Evolutionary conservation across 176 grass and related monocot genomes (phyloP).

Genomic region (Juncus effusus): DNA sequence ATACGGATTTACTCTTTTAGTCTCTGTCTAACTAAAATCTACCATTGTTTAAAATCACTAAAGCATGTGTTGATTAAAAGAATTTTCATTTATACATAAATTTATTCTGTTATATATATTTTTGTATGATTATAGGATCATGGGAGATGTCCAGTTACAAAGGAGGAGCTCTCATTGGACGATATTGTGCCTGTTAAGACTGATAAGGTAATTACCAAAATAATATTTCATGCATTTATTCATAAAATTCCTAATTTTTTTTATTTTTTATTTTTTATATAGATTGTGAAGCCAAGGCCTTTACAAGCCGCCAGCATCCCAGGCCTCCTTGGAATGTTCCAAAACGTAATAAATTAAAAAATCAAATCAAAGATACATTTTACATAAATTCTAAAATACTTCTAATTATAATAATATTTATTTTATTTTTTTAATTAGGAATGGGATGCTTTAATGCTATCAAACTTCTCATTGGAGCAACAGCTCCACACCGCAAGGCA

Average conservation of each 20-base stretch:
- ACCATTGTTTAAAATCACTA: too few relatives aligned
- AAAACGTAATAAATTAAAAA: constrained; percentile 48
- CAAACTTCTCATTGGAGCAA: constrained; percentile 93
- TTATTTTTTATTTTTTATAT: constrained; percentile 4
- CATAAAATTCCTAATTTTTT: not conserved
- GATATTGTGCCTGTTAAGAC: constrained; percentile 87
- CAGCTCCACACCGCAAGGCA: constrained; percentile 94
- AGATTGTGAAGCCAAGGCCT: constrained; percentile 88
- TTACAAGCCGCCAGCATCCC: constrained; percentile 96
- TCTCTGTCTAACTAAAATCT: too few relatives aligned
- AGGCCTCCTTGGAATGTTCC: constrained; percentile 89
- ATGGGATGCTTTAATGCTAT: constrained; percentile 98
- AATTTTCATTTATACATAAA: too few relatives aligned
- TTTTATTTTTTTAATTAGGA: constrained; percentile 50
- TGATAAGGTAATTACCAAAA: constrained; percentile 56
- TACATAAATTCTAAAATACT: too few relatives aligned
- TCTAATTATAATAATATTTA: constrained; percentile 10
- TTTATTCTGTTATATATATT: too few relatives aligned
- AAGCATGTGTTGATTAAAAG: too few relatives aligned
- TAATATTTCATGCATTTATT: not conserved
- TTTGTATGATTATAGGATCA: constrained; percentile 46
- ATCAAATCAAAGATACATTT: too few relatives aligned
- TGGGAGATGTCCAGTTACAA: constrained; percentile 92
- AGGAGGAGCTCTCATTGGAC: constrained; percentile 85
- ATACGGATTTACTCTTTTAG: too few relatives aligned